Percentiles rank a stretch among this genome's conserved stretches.
Conservation (phyloP, 768 basidiomycete species). For the Roridomyces roridus region DNA sequence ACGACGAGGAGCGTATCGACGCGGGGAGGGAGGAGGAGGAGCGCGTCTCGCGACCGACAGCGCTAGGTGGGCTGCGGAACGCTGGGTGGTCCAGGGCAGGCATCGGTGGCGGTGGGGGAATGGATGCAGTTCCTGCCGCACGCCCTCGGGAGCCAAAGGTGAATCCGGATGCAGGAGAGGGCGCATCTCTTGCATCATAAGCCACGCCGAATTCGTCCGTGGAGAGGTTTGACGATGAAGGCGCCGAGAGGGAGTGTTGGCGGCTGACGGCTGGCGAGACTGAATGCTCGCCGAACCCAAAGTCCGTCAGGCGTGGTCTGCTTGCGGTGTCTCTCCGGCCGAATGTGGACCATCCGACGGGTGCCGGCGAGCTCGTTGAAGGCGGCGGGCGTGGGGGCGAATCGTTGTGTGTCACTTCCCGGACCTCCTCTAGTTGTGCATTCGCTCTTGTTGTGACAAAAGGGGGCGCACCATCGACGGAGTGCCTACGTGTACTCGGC, state of each 20-base stretch:
- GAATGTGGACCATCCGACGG: slow-evolving; percentile 25
- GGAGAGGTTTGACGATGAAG: slow-evolving; percentile 14
- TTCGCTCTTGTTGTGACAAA: background rate
- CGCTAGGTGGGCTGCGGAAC: background rate
- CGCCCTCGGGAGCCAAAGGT: slow-evolving; percentile 21
- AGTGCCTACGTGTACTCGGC: slow-evolving; percentile 15
- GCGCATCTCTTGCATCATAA: slow-evolving; percentile 13
- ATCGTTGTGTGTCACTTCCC: slow-evolving; percentile 10
- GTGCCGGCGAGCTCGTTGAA: background rate
- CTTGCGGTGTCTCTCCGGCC: slow-evolving; percentile 5
- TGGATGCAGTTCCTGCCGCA: background rate
- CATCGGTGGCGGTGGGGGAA: slow-evolving; percentile 16
- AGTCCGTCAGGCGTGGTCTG: slow-evolving; percentile 11
- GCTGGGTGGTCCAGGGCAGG: slow-evolving; percentile 18
- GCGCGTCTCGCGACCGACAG: background rate
- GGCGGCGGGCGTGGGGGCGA: slow-evolving; percentile 6
- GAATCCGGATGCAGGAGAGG: slow-evolving; percentile 19
- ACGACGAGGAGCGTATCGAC: too few species aligned
- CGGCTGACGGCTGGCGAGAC: slow-evolving; percentile 22
- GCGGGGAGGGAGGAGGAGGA: slow-evolving; percentile 17
- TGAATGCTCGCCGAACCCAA: slow-evolving; percentile 8
- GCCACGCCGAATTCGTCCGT: slow-evolving; percentile 14
- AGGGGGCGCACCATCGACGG: slow-evolving; percentile 7
- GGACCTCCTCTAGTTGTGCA: slow-evolving; percentile 5
- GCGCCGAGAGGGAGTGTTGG: slow-evolving; percentile 9